Conservation (phyloP, 306 rosid genomes). For the Quercus wislizeni region DNA sequence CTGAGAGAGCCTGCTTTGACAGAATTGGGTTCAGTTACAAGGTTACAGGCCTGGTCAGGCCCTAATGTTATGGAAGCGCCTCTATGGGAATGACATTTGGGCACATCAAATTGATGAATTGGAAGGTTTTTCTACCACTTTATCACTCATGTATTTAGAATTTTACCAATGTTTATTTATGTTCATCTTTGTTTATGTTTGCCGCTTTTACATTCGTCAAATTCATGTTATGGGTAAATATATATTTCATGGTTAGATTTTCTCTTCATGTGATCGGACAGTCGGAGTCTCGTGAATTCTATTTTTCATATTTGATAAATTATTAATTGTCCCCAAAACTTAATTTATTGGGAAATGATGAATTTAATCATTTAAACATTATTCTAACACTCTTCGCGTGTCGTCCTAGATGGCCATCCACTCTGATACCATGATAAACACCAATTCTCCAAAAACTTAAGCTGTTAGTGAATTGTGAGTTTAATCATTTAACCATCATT, state of each 20-base stretch:
- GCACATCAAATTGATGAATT: constrained; percentile 67
- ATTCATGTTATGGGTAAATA: background rate
- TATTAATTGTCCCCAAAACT: too few species aligned
- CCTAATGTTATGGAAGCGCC: constrained; percentile 89
- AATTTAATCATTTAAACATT: too few species aligned
- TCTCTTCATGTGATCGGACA: background rate
- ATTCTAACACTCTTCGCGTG: too few species aligned
- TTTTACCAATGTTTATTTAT: background rate
- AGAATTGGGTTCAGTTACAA: constrained; percentile 85
- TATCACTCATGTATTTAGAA: background rate
- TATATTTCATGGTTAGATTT: background rate
- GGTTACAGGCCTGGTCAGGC: constrained; percentile 93
- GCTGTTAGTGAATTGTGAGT: too few species aligned
- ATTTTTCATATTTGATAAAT: background rate
- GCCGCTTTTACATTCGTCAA: background rate
- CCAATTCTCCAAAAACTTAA: too few species aligned
- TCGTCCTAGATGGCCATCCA: too few species aligned
- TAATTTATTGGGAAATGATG: too few species aligned
- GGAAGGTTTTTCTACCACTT: constrained; percentile 50
- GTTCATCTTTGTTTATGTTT: background rate
- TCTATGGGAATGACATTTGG: constrained; percentile 80
- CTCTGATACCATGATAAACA: too few species aligned
- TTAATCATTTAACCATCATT: too few species aligned
- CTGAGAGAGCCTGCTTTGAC: constrained; percentile 8
- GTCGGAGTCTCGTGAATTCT: background rate